These are phyloP conservation scores for Kandelia obovata DNA, from an alignment of 345 rosid species.

Conservation along the genomic window DNA sequence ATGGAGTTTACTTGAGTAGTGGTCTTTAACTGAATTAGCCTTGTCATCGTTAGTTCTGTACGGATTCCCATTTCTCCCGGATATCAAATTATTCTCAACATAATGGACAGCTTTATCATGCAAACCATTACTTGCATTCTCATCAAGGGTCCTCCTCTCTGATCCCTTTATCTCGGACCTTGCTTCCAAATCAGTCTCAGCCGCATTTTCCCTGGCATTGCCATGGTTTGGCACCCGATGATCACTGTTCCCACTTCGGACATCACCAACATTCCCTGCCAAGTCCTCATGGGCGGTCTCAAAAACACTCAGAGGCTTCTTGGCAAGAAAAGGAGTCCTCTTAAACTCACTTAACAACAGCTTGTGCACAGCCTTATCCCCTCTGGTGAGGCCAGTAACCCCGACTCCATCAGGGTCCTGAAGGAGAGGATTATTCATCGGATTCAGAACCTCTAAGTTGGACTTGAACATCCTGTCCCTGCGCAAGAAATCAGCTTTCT, in stretches of 20 bases:
- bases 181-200: background rate
- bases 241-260: slow-evolving; percentile 18
- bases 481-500: slow-evolving; percentile 79
- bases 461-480: slow-evolving; percentile 85
- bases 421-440: slow-evolving; percentile 71
- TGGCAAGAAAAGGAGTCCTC: slow-evolving; percentile 54
- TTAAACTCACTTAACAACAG: slow-evolving; percentile 60
- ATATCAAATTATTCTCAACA: slow-evolving; percentile 1
- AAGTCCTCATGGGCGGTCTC: slow-evolving; percentile 17
- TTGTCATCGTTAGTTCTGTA: background rate
- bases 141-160: slow-evolving; percentile 49
- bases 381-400: slow-evolving; percentile 62
- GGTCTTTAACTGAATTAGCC: background rate
- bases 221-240: slow-evolving; percentile 4
- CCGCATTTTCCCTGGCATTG: background rate
- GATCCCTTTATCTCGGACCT: slow-evolving; percentile 39
- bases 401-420: slow-evolving; percentile 93
- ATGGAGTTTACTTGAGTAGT: background rate
- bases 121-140: slow-evolving; percentile 18
- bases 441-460: slow-evolving; percentile 72
- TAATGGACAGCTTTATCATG: slow-evolving; percentile 3
- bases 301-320: slow-evolving; percentile 55
- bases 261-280: slow-evolving; percentile 19
- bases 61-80: slow-evolving; percentile 1
- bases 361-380: slow-evolving; percentile 69